Conservation (phyloP, 345 rosid species). For the Combretum micranthum region DNA sequence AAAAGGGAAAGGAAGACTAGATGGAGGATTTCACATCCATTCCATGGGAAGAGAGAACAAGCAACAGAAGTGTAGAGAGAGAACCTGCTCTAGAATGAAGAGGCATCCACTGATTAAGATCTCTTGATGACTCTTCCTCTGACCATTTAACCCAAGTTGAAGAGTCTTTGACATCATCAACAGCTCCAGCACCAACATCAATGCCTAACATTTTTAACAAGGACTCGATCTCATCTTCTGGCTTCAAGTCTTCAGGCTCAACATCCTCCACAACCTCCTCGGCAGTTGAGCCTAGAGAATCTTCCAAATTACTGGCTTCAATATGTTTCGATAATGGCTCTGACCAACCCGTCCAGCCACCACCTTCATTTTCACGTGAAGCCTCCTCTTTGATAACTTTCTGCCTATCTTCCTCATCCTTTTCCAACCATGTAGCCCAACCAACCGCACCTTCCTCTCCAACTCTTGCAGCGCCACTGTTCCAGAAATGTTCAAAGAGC, state of each 20-base stretch:
- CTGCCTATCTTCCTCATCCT: conserved; percentile 90
- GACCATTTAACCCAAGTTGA: conserved; percentile 91
- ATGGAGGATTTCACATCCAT: background rate
- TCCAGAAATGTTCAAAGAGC: conserved; percentile 94
- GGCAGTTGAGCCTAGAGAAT: conserved; percentile 12
- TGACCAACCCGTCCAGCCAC: conserved; percentile 99
- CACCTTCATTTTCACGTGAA: conserved; percentile 45
- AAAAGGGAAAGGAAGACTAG: background rate
- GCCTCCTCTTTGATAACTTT: conserved; percentile 53
- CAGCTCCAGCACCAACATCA: conserved; percentile 51
- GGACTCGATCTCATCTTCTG: conserved; percentile 81
- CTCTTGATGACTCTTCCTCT: conserved; percentile 72
- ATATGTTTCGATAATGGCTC: conserved; percentile 45
- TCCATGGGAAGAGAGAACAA: background rate
- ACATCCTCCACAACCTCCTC: conserved; percentile 28
- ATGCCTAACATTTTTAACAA: conserved; percentile 80
- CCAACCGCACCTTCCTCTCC: conserved; percentile 96
- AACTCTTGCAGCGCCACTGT: conserved; percentile 70
- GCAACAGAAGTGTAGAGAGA: background rate
- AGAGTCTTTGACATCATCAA: conserved; percentile 60
- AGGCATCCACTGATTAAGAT: conserved; percentile 84
- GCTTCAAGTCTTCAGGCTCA: conserved; percentile 38
- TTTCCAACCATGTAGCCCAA: conserved; percentile 89
- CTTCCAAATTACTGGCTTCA: conserved; percentile 29
- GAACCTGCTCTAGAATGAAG: conserved; percentile 48